phyloP scores from a whole-genome alignment of 2,329 filamentous ascomycete genomes.

The Ceratocystis huliohia region DNA sequence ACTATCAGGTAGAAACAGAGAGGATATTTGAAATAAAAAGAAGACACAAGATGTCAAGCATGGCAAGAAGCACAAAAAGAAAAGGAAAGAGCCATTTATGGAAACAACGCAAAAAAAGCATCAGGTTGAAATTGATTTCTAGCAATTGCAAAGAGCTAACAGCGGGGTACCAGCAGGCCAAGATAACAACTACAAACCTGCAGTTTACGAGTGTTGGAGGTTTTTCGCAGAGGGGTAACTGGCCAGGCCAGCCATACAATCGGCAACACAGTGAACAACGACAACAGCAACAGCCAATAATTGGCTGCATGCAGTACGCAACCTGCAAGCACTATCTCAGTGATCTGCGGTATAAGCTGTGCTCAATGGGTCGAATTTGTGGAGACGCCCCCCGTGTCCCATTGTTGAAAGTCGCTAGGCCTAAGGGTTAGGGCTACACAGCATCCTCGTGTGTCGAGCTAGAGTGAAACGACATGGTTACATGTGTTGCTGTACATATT shows the following conservation, averaged over 20 bases:
- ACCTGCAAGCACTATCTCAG: no score
- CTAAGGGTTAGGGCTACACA: not conserved
- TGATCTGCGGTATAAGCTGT: no score
- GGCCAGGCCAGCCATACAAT: no score
- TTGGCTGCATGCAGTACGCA: no score
- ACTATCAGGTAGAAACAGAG: not conserved
- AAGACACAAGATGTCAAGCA: not conserved
- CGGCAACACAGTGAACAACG: not conserved
- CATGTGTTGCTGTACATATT: no score
- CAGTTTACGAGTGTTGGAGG: not conserved
- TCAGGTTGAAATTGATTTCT: not conserved
- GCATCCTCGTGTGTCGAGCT: not conserved
- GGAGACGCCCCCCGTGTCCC: no score
- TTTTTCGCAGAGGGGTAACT: not conserved
- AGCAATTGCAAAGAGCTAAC: not conserved
- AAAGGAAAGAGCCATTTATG: not conserved
- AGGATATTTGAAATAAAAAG: not conserved
- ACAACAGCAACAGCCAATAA: no score
- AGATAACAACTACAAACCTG: not conserved
- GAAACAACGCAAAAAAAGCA: not conserved
- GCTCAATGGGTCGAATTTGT: no score
- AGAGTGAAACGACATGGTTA: no score
- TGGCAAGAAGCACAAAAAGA: not conserved
- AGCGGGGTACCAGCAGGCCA: constrained; percentile 2
- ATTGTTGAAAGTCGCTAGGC: not conserved